These are phyloP conservation scores for Alternaria sp. DNA, from an alignment of 2,329 filamentous ascomycete genomes.

Conservation along the genomic window DNA sequence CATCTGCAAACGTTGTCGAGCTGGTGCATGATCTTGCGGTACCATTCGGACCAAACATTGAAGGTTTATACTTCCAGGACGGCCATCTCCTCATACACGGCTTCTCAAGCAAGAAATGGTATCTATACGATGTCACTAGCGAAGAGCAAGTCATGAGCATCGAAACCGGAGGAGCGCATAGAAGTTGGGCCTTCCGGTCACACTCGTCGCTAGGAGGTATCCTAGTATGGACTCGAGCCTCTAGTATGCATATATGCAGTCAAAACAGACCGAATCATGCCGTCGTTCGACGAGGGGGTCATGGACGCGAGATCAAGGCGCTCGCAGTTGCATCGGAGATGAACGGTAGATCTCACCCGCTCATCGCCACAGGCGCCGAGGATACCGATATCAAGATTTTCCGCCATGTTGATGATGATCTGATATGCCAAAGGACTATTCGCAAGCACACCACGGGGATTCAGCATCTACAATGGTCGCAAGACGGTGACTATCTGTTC, in stretches of 20 bases:
- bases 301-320: slow-evolving; percentile 85
- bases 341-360: slow-evolving; percentile 19
- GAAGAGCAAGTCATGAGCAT: slow-evolving; percentile 73
- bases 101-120: slow-evolving; percentile 79
- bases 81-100: slow-evolving; percentile 73
- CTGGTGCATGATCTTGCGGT: slow-evolving; percentile 72
- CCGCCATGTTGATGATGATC: slow-evolving; percentile 49
- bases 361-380: slow-evolving; percentile 73
- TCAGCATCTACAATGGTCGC: slow-evolving; percentile 78
- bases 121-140: slow-evolving; percentile 78
- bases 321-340: slow-evolving; percentile 54
- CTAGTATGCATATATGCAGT: slow-evolving; percentile 55
- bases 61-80: slow-evolving; percentile 69
- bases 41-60: slow-evolving; percentile 77
- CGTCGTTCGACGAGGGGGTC: slow-evolving; percentile 70
- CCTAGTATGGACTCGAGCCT: slow-evolving; percentile 78
- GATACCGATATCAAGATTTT: slow-evolving; percentile 80
- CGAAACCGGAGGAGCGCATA: slow-evolving; percentile 84
- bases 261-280: slow-evolving; percentile 52
- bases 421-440: slow-evolving; percentile 66
- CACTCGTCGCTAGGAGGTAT: slow-evolving; percentile 48
- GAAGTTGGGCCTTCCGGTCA: slow-evolving; percentile 70
- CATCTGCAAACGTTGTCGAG: slow-evolving; percentile 24
- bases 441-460: slow-evolving; percentile 83
- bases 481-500: slow-evolving; percentile 72